Base-by-base conservation (phyloP, 202 grass and related monocot genomes). In the Schoenoplectus triqueter region DNA sequence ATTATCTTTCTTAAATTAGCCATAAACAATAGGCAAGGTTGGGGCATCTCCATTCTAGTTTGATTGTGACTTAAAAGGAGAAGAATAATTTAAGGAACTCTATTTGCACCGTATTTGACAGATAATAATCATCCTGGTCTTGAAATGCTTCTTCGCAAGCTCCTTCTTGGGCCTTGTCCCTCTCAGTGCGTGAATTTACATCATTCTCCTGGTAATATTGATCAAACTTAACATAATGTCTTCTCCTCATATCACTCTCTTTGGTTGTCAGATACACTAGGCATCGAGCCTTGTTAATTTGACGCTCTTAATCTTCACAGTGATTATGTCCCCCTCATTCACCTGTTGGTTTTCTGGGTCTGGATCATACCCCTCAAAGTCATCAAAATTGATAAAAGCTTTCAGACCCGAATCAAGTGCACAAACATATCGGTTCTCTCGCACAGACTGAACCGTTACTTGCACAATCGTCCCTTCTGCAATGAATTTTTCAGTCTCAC, bases 371-470 rank as follows among this genome's bases (percentile, higher is more conserved):
- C 75, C 75, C 62, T 90, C 93, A 84, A 92, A 94, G 57, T 97
- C 94, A 14, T 99, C 93, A 80, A 89, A 88, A 80, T 69, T 89
- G 70, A 97, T 74, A 86, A 94, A 92, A 55, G 93, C 97, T 88
- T 94, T 99, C 82, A 99, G 84, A 87, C 97, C 97, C 83, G 93
- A 99, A 90, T 99, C 97, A 81, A 99, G 92, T 14, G 88, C 86
- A 87, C 97, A 99, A 39, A 94, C 89, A 50, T 91, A 90, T 86
- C 89, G 86, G 85, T 69, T 94, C 51, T 99, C 92, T 85, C 94
- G 93, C 82, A 99, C 82, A 81, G 87, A 73, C 21, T 91, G 87
- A 42, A 99, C 87, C 49, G 87, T 96, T 61, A 99, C 93, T 87
- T 96, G 93, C 74, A 96, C 97, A 94, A 94, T 86, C 80, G 90